Base-by-base conservation (phyloP, 805 yeast species). In the Ogataea zsoltii region DNA sequence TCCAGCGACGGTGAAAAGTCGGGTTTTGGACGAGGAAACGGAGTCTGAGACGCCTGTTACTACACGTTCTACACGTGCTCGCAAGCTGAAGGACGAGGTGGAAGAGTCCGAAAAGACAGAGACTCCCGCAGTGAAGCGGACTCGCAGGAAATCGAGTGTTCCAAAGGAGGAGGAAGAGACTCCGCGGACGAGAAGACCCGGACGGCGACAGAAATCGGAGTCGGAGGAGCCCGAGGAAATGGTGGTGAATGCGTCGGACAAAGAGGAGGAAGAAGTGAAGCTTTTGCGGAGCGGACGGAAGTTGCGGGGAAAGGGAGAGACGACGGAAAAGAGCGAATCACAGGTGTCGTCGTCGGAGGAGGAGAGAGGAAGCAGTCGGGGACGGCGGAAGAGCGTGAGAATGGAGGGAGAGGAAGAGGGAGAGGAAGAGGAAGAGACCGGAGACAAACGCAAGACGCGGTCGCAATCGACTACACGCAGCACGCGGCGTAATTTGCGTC, bases 401-500 rank as follows among this genome's bases (percentile, higher is more conserved):
- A 19, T 36, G 30, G 48, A 26, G 32, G 41, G 12, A 11, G 15
- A 28, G 16, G 38, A 19, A 19, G 33, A 33, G 23, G 19, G 40
- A 45, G 49, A 37, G n/a, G 45, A 40, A 12, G 21, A 18, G 30
- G 38, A 33, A 21, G 31, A 17, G 10, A n/a, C 14, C 9, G 15
- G 31, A 13, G 25, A 21, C 25, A 42, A 41, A 37, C 45, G 48
- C 33, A 48, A 28, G 33, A 38, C 48, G 14, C 47, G 49, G 31
- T 42, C 47, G 3, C 45, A 41, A 28, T 42, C 48, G 16, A 30
- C 32, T 2, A 36, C 51, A 6, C 45, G 54, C 17, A 50, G 50
- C 35, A 46, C 56, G 6, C 44, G 55, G 38, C 41, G 60, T 29
- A 55, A 53, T 28, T 41, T 56, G 39, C 41, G 43, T n/a, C 32